phyloP scores from a whole-genome alignment of 805 yeast genomes.

The Yarrowia sp. region DNA sequence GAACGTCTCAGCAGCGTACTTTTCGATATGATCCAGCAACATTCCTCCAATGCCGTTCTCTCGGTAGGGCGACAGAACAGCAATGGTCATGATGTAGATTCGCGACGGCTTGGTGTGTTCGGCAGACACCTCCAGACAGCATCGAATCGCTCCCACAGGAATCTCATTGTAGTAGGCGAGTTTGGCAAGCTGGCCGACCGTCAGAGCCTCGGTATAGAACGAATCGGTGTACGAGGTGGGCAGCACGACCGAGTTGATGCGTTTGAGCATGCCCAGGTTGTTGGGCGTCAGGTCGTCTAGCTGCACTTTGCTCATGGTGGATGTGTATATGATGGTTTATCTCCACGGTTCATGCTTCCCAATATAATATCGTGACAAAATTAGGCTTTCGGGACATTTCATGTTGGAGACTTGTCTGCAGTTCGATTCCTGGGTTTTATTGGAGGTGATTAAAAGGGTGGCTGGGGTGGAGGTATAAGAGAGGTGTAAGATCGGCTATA shows the following conservation, averaged over 20 bases:
- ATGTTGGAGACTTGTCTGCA: neutral
- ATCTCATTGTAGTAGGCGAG: slow-evolving; percentile 74
- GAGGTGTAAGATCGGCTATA: too few species aligned
- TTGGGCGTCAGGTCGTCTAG: slow-evolving; percentile 66
- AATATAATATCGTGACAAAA: neutral
- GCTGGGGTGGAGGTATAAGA: too few species aligned
- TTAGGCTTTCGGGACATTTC: neutral
- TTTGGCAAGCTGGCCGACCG: slow-evolving; percentile 60
- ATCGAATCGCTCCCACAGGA: slow-evolving; percentile 80
- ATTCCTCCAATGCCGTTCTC: slow-evolving; percentile 65
- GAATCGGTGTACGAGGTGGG: slow-evolving; percentile 60
- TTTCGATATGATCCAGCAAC: slow-evolving; percentile 63
- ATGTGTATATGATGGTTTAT: neutral
- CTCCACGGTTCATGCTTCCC: too few species aligned
- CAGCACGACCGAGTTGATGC: slow-evolving; percentile 60
- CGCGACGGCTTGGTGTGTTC: slow-evolving; percentile 59
- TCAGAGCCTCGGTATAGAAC: slow-evolving; percentile 60
- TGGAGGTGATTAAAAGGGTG: too few species aligned
- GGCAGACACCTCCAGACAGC: slow-evolving; percentile 54
- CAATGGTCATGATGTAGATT: slow-evolving; percentile 69
- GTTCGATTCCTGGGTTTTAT: neutral
- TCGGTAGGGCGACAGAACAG: slow-evolving; percentile 71
- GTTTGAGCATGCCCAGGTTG: slow-evolving; percentile 65
- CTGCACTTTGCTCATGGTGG: slow-evolving; percentile 48
- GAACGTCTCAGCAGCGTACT: slow-evolving; percentile 61